Base-by-base conservation (phyloP, 2,329 filamentous ascomycete genomes). In the Chaetomium sp. region DNA sequence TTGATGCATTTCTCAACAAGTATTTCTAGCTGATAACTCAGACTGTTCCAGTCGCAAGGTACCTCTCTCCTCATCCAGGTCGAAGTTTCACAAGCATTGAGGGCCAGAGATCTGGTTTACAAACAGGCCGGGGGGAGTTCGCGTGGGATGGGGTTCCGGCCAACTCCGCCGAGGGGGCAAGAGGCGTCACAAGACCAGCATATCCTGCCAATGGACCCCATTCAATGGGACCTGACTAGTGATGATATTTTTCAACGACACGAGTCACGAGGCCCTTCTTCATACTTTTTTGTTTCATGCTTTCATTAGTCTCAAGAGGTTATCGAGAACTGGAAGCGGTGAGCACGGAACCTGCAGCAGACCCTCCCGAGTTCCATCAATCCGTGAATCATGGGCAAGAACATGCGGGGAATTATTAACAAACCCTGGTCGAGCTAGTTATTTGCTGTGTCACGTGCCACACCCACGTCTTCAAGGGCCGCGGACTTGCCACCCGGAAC, bases 141-240 rank as follows among this genome's bases (percentile, higher is more conserved):
- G 45, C n/a, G 27, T 12, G 10, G 47, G 23, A 33, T 27, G 19
- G n/a, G n/a, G 62, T 31, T 60, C 62, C 57, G 62, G 57, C 57
- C 51, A 31, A 23, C 19, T 27, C 23, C 23, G 50, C 21, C 21
- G 8, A n/a, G 35, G 53, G n/a, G 51, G 25, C 72, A 71, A 57
- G 13, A 35, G 7, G 59, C 16, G 63, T 70, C 69, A 69, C 66
- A 63, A 67, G 67, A 69, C 64, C 61, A n/a, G 50, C 51, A 54
- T 67, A 51, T 59, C 31, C 54, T 49, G 61, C 49, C 50, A 38
- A 50, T 16, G 33, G 16, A 42, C 16, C 13, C 8, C 35, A 42
- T 3, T 3, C 35, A 42, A 42, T 12, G 67, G 67, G 67, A 31
- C 67, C 65, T 70, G 63, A 64, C 68, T 67, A 69, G 60, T 2